phyloP scores from a whole-genome alignment of 768 basidiomycete species.

The Erythrobasidium yunnanense region DNA sequence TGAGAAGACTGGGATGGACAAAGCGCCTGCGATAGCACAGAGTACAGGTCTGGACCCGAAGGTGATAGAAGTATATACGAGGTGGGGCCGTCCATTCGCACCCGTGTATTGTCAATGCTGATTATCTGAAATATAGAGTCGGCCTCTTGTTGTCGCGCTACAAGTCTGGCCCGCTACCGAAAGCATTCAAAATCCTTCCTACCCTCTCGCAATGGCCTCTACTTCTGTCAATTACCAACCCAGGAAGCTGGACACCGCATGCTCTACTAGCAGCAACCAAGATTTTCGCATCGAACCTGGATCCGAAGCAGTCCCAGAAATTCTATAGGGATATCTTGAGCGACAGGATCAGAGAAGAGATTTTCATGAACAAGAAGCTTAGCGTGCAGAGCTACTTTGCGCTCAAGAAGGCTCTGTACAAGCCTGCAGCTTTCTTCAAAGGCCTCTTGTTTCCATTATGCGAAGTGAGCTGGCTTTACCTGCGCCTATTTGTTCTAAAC shows the following conservation, averaged over 20 bases:
- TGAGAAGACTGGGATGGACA: constrained; percentile 37
- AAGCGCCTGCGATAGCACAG: constrained; percentile 50
- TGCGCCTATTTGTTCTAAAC: neutral
- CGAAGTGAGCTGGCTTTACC: constrained; percentile 49
- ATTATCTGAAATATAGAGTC: constrained; percentile 50
- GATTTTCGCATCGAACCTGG: constrained; percentile 93
- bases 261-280: constrained; percentile 86
- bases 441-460: constrained; percentile 91
- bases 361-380: constrained; percentile 64
- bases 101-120: neutral
- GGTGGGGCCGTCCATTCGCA: constrained; percentile 49
- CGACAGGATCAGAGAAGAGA: constrained; percentile 79
- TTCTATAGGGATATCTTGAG: constrained; percentile 85
- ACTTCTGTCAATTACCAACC: constrained; percentile 79
- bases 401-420: constrained; percentile 83
- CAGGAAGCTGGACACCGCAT: constrained; percentile 90
- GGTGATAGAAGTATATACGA: constrained; percentile 83
- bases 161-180: constrained; percentile 86
- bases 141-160: constrained; percentile 75
- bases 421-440: constrained; percentile 96
- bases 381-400: constrained; percentile 88
- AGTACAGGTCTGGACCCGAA: constrained; percentile 80
- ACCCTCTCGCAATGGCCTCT: constrained; percentile 92
- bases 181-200: constrained; percentile 95
- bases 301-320: constrained; percentile 82